Base-by-base conservation (phyloP, 1,139 yeast genomes). In the Lodderomyces margitis region DNA sequence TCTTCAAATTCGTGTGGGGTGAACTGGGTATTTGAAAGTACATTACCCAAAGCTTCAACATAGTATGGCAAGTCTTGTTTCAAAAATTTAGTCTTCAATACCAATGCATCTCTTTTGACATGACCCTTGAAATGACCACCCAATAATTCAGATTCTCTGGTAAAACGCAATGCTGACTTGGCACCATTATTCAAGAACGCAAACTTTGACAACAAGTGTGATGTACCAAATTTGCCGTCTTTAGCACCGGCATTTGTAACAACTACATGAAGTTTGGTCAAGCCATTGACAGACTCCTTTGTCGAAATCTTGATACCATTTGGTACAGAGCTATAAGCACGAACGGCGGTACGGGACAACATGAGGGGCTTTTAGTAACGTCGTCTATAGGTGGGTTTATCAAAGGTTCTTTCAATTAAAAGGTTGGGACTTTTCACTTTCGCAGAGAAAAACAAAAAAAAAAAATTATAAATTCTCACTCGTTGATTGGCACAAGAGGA, bases 91-190 rank as follows among this genome's bases (percentile, higher is more conserved):
- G 98, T 83, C 54, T 80, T 76, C 61, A 92, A 78, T 50, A 86
- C 78, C 52, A 94, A 78, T 57, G 83, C 75, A 64, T 92, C 98
- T 74, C 97, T 85, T 62, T 88, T 81, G 54, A 88, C 83, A 44
- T 65, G 58, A 38, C 95, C 74, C 39, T 78, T 62, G 64, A 88
- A 80, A 50, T 68, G 69, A 60, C 96, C 98, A 52, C 98, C 98
- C 56, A 92, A 77, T 53, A 92, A 80, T 72, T 94, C 99, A 43
- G 92, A 73, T 71, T 94, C 98, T 69, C 98, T 86, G 58, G 91
- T 86, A 59, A 91, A 76, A 73, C 98, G 87, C 62, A 92, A 77
- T 24, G 95, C 96, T 27, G 96, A 85, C 67, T 89, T 88, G 56
- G 80, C 65, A 51, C 76, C 75, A 49, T 96, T 89, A 75, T 86